Evolutionary conservation across 164 flowering plant species (phyloP).

Genomic region (Cinnamomum chago): DNA sequence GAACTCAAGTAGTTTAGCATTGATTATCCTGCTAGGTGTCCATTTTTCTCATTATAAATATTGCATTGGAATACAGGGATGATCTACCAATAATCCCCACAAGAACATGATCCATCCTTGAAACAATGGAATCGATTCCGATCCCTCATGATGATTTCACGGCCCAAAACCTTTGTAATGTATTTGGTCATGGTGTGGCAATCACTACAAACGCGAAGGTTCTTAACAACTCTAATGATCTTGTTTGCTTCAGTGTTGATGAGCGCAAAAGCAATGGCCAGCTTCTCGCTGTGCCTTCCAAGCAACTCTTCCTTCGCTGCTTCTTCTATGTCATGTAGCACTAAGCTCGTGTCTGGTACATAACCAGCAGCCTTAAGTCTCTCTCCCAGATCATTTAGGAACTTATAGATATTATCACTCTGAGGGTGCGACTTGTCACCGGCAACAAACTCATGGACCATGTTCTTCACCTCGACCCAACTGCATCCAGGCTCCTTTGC

Average conservation of each 20-base stretch:
- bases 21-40: no score
- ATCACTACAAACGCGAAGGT: conserved; percentile 8
- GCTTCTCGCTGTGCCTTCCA: conserved; percentile 3
- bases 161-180: neutral
- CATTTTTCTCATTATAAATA: no score
- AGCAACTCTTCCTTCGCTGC: conserved; percentile 6
- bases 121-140: conserved; percentile 13
- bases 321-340: conserved; percentile 3
- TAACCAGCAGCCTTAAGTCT: conserved; percentile 36
- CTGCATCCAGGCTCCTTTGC: conserved; percentile 17
- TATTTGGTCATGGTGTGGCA: conserved; percentile 10
- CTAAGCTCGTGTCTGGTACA: conserved; percentile 15
- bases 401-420: conserved; percentile 30
- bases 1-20: no score
- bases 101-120: conserved; percentile 9
- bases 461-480: conserved; percentile 36
- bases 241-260: neutral
- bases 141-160: conserved; percentile 9
- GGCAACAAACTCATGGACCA: conserved; percentile 45
- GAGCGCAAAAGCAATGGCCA: conserved; percentile 11
- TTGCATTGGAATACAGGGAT: neutral
- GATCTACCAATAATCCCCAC: conserved; percentile 10
- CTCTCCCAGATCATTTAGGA: conserved; percentile 27
- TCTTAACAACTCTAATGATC: neutral
- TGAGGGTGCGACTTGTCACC: conserved; percentile 52